phyloP scores from a whole-genome alignment of 2,329 filamentous ascomycete species.

The Neofusicoccum laricinum region DNA sequence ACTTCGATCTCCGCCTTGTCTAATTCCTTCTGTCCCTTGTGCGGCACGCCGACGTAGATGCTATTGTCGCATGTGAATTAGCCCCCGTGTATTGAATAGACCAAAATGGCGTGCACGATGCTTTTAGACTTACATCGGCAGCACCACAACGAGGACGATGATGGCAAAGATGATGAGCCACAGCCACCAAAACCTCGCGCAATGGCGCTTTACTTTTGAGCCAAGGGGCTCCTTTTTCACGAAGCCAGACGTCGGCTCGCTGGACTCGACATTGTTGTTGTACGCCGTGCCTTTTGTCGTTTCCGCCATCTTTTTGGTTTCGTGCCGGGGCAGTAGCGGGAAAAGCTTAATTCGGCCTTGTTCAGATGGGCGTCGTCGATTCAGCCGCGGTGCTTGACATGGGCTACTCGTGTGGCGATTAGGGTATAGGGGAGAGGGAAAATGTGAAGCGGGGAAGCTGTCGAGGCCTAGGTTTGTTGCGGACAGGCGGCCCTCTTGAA shows the following conservation, averaged over 20 bases:
- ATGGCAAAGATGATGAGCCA: conserved; percentile 52
- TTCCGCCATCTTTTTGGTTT: background rate
- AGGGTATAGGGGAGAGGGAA: background rate
- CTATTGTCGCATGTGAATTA: conserved; percentile 29
- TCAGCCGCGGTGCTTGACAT: background rate
- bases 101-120: background rate
- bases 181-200: conserved; percentile 57
- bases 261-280: background rate
- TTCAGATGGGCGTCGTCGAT: background rate
- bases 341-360: background rate
- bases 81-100: background rate
- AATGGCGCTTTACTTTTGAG: conserved; percentile 22
- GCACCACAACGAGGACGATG: conserved; percentile 55
- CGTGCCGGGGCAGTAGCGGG: background rate
- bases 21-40: conserved; percentile 55
- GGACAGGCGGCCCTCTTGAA: conserved; percentile 1
- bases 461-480: background rate
- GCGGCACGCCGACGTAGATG: conserved; percentile 58
- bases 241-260: background rate
- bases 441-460: conserved; percentile 3
- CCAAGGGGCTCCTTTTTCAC: conserved; percentile 12
- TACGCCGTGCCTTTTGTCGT: background rate
- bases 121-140: conserved; percentile 56
- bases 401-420: background rate
- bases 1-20: conserved; percentile 52